Conservation (phyloP, 108 stramenopile genomes). For the Parmales sp. region DNA sequence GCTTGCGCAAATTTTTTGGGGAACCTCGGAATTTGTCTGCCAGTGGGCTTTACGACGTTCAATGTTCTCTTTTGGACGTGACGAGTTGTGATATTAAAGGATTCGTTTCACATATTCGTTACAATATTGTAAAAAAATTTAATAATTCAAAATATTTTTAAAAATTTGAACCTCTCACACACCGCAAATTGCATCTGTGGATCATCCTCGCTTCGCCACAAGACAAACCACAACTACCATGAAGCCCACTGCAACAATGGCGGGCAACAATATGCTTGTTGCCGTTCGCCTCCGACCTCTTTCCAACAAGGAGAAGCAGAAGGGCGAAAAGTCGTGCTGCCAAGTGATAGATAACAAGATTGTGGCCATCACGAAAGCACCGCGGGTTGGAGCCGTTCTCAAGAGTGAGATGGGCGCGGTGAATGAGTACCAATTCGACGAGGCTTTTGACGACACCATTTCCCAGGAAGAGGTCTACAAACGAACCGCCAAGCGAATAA, state of each 20-base stretch:
- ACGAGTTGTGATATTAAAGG: no score
- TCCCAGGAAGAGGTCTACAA: constrained; percentile 2
- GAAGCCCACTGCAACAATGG: not conserved
- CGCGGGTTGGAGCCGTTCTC: not conserved
- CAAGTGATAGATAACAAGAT: not conserved
- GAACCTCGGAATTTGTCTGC: no score
- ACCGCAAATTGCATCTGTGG: no score
- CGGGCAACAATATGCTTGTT: constrained; percentile 8
- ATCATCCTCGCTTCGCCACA: no score
- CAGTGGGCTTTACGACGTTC: no score
- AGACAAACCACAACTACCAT: not conserved
- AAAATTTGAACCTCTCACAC: no score
- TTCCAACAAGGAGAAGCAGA: not conserved
- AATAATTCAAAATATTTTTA: no score
- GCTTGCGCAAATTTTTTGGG: no score
- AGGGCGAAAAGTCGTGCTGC: not conserved
- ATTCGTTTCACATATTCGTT: no score
- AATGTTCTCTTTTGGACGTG: no score
- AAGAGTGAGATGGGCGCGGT: not conserved
- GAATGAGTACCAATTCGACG: constrained; percentile 6
- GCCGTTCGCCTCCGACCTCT: constrained; percentile 5
- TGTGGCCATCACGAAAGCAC: constrained; percentile 1
- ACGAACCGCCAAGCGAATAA: not conserved
- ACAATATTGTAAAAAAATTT: no score
- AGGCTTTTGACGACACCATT: not conserved